Conservation (phyloP, 2,329 filamentous ascomycete genomes). For the Sporothrix pseudoabietina region DNA sequence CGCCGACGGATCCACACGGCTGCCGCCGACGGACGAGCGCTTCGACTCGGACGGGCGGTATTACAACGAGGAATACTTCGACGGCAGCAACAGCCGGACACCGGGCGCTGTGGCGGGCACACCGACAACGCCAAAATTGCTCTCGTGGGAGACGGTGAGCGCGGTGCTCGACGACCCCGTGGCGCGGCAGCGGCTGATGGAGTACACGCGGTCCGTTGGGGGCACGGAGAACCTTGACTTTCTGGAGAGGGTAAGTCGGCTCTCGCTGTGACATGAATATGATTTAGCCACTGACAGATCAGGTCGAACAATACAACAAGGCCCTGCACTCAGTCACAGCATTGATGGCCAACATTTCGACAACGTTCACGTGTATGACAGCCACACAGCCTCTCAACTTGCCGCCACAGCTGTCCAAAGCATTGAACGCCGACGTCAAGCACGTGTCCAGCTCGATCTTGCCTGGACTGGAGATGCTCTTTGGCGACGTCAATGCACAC, state of each 20-base stretch:
- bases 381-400: slow-evolving; percentile 48
- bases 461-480: slow-evolving; percentile 49
- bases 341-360: slow-evolving; percentile 44
- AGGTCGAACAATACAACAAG: slow-evolving; percentile 50
- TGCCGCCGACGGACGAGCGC: slow-evolving; percentile 35
- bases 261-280: not conserved
- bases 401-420: slow-evolving; percentile 45
- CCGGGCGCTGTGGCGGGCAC: not conserved
- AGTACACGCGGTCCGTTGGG: slow-evolving; percentile 52
- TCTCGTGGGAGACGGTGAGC: slow-evolving; percentile 54
- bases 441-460: slow-evolving; percentile 49
- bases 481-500: slow-evolving; percentile 45
- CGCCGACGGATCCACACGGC: slow-evolving; percentile 44
- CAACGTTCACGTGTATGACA: slow-evolving; percentile 45
- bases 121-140: slow-evolving; percentile 49
- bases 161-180: slow-evolving; percentile 53
- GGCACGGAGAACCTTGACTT: slow-evolving; percentile 56
- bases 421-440: slow-evolving; percentile 52
- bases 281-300: slow-evolving; percentile 35
- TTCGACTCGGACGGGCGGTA: slow-evolving; percentile 26
- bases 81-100: not conserved
- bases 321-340: slow-evolving; percentile 46
- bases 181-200: slow-evolving; percentile 50
- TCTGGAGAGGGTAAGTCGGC: slow-evolving; percentile 48
- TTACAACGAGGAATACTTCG: slow-evolving; percentile 7